Evolutionary conservation across 495 filamentous ascomycete genomes (phyloP).

Genomic region (Recurvomyces mirabilis): DNA sequence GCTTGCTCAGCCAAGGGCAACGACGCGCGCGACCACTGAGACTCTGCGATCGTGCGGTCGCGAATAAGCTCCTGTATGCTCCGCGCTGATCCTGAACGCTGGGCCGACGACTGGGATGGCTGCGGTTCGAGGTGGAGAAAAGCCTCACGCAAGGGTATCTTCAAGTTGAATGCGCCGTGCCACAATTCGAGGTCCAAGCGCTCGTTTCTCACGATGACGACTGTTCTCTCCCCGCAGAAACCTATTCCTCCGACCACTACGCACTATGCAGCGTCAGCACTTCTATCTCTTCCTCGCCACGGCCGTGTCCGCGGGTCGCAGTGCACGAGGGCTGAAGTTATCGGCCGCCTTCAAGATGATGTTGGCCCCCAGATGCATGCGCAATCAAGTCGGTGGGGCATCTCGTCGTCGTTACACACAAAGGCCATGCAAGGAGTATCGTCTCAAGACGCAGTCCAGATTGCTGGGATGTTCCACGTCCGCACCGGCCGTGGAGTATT

Average conservation of each 20-base stretch:
- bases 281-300: background rate
- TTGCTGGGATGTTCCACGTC: background rate
- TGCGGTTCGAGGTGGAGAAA: background rate
- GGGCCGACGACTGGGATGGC: background rate
- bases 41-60: background rate
- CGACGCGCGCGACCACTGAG: background rate
- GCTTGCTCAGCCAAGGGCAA: background rate
- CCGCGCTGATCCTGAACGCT: background rate
- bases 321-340: no score
- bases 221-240: background rate
- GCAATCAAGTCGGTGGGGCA: no score
- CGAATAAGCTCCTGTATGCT: background rate
- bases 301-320: background rate
- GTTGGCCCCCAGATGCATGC: no score
- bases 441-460: background rate
- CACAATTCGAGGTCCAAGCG: background rate
- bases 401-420: no score
- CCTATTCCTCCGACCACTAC: no score
- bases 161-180: background rate
- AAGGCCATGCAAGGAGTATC: no score
- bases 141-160: background rate
- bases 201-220: no score
- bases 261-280: no score
- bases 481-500: background rate
- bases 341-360: no score